phyloP scores from a whole-genome alignment of 805 yeast species.

The Kregervanrija pseudodelftensis region DNA sequence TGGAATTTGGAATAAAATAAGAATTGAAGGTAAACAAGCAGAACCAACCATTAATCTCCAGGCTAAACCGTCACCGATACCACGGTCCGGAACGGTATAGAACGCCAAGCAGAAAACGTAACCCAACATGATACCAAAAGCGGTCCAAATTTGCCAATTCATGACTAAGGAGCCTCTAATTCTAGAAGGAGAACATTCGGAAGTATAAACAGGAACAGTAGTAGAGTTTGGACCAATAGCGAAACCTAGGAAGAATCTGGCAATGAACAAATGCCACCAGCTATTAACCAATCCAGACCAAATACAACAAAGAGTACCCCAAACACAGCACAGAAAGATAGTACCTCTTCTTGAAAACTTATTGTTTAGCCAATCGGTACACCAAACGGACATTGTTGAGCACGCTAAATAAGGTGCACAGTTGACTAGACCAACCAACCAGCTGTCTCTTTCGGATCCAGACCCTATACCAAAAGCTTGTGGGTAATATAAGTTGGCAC shows the following conservation, averaged over 20 bases:
- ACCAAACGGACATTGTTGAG: conserved; percentile 54
- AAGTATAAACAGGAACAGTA: conserved; percentile 66
- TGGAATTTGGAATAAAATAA: conserved; percentile 53
- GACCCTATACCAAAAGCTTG: conserved; percentile 42
- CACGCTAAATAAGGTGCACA: conserved; percentile 68
- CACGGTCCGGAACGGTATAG: conserved; percentile 41
- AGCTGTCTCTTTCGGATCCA: conserved; percentile 40
- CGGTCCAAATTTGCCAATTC: conserved; percentile 74
- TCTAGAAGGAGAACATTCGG: conserved; percentile 56
- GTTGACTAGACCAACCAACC: conserved; percentile 58
- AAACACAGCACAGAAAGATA: conserved; percentile 54
- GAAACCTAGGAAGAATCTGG: conserved; percentile 57
- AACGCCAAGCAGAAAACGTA: conserved; percentile 60
- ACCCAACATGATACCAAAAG: conserved; percentile 69
- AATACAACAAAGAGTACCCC: conserved; percentile 55
- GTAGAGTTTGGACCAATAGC: conserved; percentile 72
- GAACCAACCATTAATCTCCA: conserved; percentile 70
- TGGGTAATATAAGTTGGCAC: conserved; percentile 62
- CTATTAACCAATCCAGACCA: conserved; percentile 60
- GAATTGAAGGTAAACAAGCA: conserved; percentile 59
- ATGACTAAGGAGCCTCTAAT: conserved; percentile 63
- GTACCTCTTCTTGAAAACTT: conserved; percentile 58
- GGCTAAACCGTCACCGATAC: conserved; percentile 44
- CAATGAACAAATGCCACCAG: conserved; percentile 65
- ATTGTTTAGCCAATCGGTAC: conserved; percentile 52